A percentile compares a stretch with the other conserved stretches of the same genome.
phyloP scores from a whole-genome alignment of 495 filamentous ascomycete species.

The Jackrogersella multiformis region DNA sequence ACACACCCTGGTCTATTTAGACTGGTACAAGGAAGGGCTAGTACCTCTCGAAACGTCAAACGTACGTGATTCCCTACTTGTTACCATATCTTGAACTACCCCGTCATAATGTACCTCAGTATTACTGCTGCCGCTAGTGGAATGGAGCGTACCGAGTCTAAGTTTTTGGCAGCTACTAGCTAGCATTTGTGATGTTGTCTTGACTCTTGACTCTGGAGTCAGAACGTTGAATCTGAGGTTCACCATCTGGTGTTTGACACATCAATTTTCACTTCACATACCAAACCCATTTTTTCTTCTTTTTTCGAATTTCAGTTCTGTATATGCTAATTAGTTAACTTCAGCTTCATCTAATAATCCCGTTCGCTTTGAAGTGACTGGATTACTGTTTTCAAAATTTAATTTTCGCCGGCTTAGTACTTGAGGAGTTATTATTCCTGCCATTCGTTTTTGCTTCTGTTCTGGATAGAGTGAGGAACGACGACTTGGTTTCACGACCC shows the following conservation, averaged over 20 bases:
- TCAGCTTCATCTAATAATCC: conserved; percentile 21
- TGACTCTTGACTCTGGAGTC: conserved; percentile 19
- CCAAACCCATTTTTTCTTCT: no score
- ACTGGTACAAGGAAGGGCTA: conserved; percentile 29
- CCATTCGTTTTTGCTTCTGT: conserved; percentile 41
- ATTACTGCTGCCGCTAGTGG: conserved; percentile 33
- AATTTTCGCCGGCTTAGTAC: conserved; percentile 15
- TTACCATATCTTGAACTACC: conserved; percentile 45
- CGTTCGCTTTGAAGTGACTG: conserved; percentile 31
- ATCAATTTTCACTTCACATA: conserved; percentile 23
- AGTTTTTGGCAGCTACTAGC: conserved; percentile 35
- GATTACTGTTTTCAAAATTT: conserved; percentile 31
- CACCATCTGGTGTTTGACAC: conserved; percentile 30
- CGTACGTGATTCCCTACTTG: conserved; percentile 49
- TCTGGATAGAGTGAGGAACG: conserved; percentile 48
- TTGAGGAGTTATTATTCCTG: conserved; percentile 31
- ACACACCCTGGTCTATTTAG: conserved; percentile 26
- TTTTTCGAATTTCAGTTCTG: conserved; percentile 28
- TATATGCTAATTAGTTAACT: conserved; percentile 20
- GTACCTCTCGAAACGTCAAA: conserved; percentile 51
- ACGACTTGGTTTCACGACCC: conserved; percentile 49
- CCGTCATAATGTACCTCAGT: conserved; percentile 46
- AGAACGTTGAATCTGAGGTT: conserved; percentile 27
- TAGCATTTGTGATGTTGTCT: conserved; percentile 43
- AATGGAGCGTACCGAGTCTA: conserved; percentile 35